Evolutionary conservation across 176 grass and related monocot genomes (phyloP).

Genomic region (Tuctoria greenei): DNA sequence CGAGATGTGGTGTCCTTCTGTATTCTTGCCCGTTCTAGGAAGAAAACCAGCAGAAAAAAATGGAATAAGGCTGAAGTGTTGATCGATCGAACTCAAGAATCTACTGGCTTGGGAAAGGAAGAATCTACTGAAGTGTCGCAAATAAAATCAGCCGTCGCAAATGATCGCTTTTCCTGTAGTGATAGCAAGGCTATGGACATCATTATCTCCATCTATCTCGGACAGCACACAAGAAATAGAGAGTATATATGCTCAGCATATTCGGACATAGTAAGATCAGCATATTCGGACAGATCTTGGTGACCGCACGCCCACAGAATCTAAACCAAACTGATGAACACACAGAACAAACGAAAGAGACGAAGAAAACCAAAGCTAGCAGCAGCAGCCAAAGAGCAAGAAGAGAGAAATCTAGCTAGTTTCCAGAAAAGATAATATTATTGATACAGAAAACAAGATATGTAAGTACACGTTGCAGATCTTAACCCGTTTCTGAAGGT

Average conservation of each 20-base stretch:
- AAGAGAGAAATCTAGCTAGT: neutral
- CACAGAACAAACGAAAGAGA: neutral
- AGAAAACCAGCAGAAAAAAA: neutral
- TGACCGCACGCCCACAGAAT: neutral
- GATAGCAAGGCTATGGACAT: neutral
- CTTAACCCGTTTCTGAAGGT: neutral
- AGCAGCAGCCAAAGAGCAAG: neutral
- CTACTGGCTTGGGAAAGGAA: neutral
- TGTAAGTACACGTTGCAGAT: neutral
- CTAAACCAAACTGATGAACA: conserved; percentile 10
- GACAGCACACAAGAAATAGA: conserved; percentile 6
- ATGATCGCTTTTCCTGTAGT: too few relatives aligned
- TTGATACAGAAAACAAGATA: conserved; percentile 8
- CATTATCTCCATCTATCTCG: neutral
- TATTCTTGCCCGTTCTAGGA: conserved; percentile 19
- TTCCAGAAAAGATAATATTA: neutral
- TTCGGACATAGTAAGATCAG: neutral
- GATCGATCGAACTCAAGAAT: neutral
- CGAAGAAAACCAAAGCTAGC: neutral
- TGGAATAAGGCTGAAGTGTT: neutral
- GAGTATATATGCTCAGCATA: neutral
- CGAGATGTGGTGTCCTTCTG: neutral
- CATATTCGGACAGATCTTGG: conserved; percentile 29
- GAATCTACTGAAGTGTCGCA: too few relatives aligned
- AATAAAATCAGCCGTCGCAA: too few relatives aligned